Conservation (phyloP, 2,329 filamentous ascomycete genomes). For the Coniella vitis region DNA sequence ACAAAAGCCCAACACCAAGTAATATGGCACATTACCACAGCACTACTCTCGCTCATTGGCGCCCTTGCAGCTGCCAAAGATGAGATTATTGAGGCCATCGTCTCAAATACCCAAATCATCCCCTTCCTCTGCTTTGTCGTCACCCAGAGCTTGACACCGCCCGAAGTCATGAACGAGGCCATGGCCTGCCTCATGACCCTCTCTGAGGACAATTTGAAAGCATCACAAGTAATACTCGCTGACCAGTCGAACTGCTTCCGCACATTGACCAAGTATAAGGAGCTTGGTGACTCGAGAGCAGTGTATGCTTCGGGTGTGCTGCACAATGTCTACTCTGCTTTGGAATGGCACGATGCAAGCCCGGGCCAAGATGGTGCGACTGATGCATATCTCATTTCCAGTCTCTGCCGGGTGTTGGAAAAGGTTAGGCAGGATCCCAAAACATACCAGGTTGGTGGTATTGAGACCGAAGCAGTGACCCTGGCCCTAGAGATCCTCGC, state of each 20-base stretch:
- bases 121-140: slow-evolving; percentile 50
- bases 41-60: slow-evolving; percentile 45
- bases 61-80: slow-evolving; percentile 53
- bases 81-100: slow-evolving; percentile 51
- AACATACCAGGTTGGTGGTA: slow-evolving; percentile 25
- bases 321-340: slow-evolving; percentile 53
- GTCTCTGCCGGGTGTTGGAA: slow-evolving; percentile 34
- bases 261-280: slow-evolving; percentile 41
- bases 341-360: slow-evolving; percentile 46
- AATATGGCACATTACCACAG: slow-evolving; percentile 47
- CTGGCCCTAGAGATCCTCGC: slow-evolving; percentile 56
- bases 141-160: slow-evolving; percentile 31
- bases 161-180: slow-evolving; percentile 39
- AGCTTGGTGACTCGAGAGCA: slow-evolving; percentile 39
- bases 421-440: slow-evolving; percentile 23
- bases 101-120: slow-evolving; percentile 40
- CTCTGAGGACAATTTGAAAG: slow-evolving; percentile 51
- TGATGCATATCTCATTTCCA: slow-evolving; percentile 44
- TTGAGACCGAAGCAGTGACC: slow-evolving; percentile 41
- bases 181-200: slow-evolving; percentile 51
- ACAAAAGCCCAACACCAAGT: slow-evolving; percentile 47
- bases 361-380: slow-evolving; percentile 41
- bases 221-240: slow-evolving; percentile 47
- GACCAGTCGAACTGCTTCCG: slow-evolving; percentile 43
- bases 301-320: slow-evolving; percentile 54